Base-by-base conservation (phyloP, 2,329 filamentous ascomycete species). In the Diaporthe vaccinii region DNA sequence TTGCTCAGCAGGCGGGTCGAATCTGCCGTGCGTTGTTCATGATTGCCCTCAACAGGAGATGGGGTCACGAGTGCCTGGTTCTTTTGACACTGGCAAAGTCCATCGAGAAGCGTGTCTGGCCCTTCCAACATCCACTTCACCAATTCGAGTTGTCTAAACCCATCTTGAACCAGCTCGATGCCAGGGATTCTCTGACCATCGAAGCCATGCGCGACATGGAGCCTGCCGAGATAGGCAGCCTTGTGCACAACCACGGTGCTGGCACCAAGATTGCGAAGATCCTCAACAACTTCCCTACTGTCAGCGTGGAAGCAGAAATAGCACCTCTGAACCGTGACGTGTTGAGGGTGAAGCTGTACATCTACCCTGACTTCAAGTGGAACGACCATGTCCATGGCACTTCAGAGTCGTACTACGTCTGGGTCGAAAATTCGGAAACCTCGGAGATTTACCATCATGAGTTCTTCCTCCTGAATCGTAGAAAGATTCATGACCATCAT, bases 371-470 rank as follows among this genome's bases (percentile, higher is more conserved):
- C 70, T 99, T 99, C 82, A 89, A 88, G 51, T 99, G 97, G 97
- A 98, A 98, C 79, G 96, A 98, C 79, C 92, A 94, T 62, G 91
- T 98, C 75, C 96, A 99, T 81, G 97, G 97, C 25, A 95, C 93
- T 3, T 98, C 96, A 0, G 97, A 99, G 81, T 96, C 96, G 5
- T 99, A 97, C 85, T 99, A 97, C 90, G 93, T 99, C 75, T 99
- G 97, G 97, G 96, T 99, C 4, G 97, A 99, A 83, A 98, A 98
- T 82, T 98, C 96, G 0, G 97, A 98, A 80, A 98, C 96, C 0
- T 96, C 95, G 0, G 96, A 98, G 83, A 98, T 99, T 55, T 98
- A 98, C 80, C 97, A 99, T 80, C 95, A 98, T 78, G 97, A 99
- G 82, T 98, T 93, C 84, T 98, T 99, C 85, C 97, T 99, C 74